Percentiles rank a stretch among this genome's conserved stretches.
Evolutionary conservation across 257 asterid species (phyloP).

Genomic region (Solanum lycopersicoides): DNA sequence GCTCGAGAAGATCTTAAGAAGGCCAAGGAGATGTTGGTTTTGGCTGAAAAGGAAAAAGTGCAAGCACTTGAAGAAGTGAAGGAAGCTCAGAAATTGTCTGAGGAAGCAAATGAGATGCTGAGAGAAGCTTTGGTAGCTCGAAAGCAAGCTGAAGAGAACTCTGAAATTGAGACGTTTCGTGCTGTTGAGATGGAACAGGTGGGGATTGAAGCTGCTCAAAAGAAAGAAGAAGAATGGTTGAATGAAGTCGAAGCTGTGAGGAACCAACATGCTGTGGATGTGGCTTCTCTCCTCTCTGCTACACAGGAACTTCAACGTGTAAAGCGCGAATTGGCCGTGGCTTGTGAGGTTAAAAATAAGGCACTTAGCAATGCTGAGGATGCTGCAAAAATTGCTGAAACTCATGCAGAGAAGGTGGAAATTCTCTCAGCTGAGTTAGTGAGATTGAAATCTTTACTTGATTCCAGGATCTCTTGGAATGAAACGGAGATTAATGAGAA

Average conservation of each 20-base stretch:
- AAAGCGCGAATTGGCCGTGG: conserved; percentile 56
- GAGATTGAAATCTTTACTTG: conserved; percentile 52
- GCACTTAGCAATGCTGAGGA: conserved; percentile 77
- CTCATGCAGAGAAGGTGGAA: conserved; percentile 57
- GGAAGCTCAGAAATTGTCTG: conserved; percentile 57
- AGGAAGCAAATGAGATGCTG: conserved; percentile 81
- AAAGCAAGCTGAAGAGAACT: conserved; percentile 74
- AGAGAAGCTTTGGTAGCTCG: conserved; percentile 74
- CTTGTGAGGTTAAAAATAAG: conserved; percentile 61
- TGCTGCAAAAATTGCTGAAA: conserved; percentile 64
- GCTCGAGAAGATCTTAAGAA: conserved; percentile 80
- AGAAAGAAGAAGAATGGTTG: conserved; percentile 76
- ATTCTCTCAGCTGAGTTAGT: conserved; percentile 69
- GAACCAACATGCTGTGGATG: conserved; percentile 64
- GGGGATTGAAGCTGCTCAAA: conserved; percentile 75
- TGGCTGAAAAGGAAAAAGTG: conserved; percentile 66
- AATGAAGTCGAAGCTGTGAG: conserved; percentile 69
- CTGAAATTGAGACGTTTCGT: conserved; percentile 83
- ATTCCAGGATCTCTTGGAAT: conserved; percentile 35
- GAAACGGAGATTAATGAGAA: conserved; percentile 51
- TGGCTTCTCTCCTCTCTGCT: conserved; percentile 63
- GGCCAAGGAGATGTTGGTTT: conserved; percentile 60
- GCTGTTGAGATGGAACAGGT: conserved; percentile 91
- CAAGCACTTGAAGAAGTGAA: conserved; percentile 67
- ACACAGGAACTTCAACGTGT: conserved; percentile 67